phyloP scores from a whole-genome alignment of 2,329 filamentous ascomycete species.

The Arthroderma uncinatum region DNA sequence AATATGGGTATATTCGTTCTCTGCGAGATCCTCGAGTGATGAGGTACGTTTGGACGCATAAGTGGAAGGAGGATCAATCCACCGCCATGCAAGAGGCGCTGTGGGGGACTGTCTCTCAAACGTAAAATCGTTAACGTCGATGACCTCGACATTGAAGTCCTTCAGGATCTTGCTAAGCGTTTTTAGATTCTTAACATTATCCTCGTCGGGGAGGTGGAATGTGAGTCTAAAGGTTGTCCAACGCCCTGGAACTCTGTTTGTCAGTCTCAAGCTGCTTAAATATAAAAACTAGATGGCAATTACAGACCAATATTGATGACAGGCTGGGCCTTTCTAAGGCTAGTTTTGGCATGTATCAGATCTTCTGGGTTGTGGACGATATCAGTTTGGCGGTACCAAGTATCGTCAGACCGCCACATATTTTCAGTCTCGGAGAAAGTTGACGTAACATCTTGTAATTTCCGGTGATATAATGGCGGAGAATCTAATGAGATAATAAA shows the following conservation, averaged over 20 bases:
- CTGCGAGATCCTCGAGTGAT: conserved; percentile 27
- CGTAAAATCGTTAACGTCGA: conserved; percentile 35
- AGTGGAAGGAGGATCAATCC: conserved; percentile 28
- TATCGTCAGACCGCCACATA: conserved; percentile 46
- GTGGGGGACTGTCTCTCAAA: conserved; percentile 12
- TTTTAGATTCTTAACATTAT: conserved; percentile 27
- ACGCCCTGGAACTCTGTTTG: conserved; percentile 33
- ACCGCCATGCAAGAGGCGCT: conserved; percentile 26
- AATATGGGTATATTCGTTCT: conserved; percentile 36
- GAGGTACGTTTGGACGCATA: conserved; percentile 21
- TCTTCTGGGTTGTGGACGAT: conserved; percentile 40
- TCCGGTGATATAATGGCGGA: conserved; percentile 38
- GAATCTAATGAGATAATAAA: conserved; percentile 33
- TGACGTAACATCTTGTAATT: conserved; percentile 22
- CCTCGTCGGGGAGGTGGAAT: conserved; percentile 28
- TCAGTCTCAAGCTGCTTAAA: not conserved
- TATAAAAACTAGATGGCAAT: conserved; percentile 15
- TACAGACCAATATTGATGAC: conserved; percentile 49
- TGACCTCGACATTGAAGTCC: conserved; percentile 60
- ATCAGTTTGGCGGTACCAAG: conserved; percentile 55
- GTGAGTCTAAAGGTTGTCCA: conserved; percentile 51
- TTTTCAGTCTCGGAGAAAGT: conserved; percentile 35
- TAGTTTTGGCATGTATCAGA: conserved; percentile 30
- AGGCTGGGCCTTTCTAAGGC: conserved; percentile 40
- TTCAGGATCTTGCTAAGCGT: conserved; percentile 45